Base-by-base conservation (phyloP, 768 basidiomycete species). In the Peribolospora baueri region DNA sequence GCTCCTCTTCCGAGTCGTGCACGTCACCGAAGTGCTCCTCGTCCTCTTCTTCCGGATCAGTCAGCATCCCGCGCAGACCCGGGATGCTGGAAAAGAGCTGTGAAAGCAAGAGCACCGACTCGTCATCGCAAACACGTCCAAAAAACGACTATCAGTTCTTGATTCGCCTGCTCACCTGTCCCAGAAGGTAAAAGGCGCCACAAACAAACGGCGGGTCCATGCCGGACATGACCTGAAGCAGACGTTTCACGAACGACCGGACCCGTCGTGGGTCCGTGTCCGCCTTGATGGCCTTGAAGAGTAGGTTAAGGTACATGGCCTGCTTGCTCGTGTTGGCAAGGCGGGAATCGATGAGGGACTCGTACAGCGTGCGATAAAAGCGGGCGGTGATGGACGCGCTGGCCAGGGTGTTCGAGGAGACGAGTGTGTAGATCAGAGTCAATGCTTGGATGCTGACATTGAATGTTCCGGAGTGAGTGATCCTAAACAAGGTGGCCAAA, bases 381-480 rank as follows among this genome's bases (percentile, higher is more conserved):
- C 71, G 65, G 56, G 72, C 70, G 8, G 68, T 65, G 40, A 70
- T 63, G 11, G 64, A 58, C 64, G 68, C 60, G 39, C 49, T 36
- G 5, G 45, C 7, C n/a, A 38, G 37, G 43, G 45, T 56, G 48
- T 64, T 71, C 0, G 79, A 73, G 0, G 75, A 69, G 11, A 76
- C 70, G 45, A 97, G 82, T 61, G 85, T 87, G 64, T 82, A 82
- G 56, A 95, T 82, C 5, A 97, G 74, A 45, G 82, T 75, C 1
- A 97, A 76, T 0, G 90, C 84, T 65, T 91, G 91, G 4, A 97
- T 75, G 7, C 86, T 86, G 63, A 87, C 87, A 66, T 91, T 93
- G 76, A 98, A 98, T 0, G 88, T 93, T 6, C 86, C 88, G 6
- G 76, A 82, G 68, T 95, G 91, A 3, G 87, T 90, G 63, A 98